Percentiles rank a stretch among this genome's conserved stretches.
Evolutionary conservation across 2,329 filamentous ascomycete genomes (phyloP).

Genomic region (Colletotrichum spaethianum): DNA sequence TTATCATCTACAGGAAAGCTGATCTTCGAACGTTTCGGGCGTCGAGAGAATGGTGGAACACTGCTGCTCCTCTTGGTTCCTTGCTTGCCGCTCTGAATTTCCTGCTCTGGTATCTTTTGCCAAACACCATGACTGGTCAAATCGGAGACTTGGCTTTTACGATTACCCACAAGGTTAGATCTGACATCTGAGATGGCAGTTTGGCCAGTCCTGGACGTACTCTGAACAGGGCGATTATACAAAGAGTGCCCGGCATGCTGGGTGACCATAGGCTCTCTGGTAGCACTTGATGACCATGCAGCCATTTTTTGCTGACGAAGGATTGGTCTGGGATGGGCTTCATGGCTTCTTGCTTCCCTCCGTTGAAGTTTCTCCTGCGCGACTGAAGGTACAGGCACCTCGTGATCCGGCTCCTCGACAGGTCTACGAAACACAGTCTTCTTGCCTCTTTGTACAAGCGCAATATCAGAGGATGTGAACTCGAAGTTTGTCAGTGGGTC

Average conservation of each 20-base stretch:
- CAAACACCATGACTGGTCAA: conserved; percentile 1
- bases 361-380: conserved; percentile 15
- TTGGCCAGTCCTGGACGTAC: not conserved
- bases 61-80: not conserved
- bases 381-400: conserved; percentile 4
- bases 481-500: not conserved
- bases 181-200: conserved; percentile 1
- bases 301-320: not conserved
- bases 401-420: conserved; percentile 3
- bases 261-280: not conserved
- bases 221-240: conserved; percentile 18
- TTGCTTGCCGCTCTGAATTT: not conserved
- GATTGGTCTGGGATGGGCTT: not conserved
- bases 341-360: conserved; percentile 1
- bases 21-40: conserved; percentile 11
- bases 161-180: conserved; percentile 10
- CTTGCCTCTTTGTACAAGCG: not conserved
- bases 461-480: conserved; percentile 12
- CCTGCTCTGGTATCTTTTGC: not conserved
- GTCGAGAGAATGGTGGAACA: not conserved
- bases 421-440: conserved; percentile 26
- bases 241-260: conserved; percentile 8
- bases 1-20: not conserved
- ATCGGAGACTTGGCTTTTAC: not conserved
- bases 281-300: not conserved